phyloP scores from a whole-genome alignment of 2,329 filamentous ascomycete genomes.

The Emmonsiellopsis sp. region DNA sequence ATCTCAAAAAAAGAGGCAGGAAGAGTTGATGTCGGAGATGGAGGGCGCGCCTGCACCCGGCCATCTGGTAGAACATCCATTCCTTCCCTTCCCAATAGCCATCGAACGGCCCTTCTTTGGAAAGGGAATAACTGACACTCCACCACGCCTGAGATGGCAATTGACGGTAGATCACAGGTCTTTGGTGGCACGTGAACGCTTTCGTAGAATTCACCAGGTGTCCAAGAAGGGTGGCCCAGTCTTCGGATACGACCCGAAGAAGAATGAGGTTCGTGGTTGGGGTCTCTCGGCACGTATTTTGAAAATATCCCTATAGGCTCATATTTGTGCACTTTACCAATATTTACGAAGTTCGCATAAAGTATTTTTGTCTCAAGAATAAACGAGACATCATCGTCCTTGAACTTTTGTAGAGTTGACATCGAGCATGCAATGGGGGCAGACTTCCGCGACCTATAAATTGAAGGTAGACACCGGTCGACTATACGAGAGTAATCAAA shows the following conservation, averaged over 20 bases:
- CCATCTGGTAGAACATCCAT: constrained; percentile 25
- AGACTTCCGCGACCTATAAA: constrained; percentile 15
- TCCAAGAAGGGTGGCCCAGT: neutral
- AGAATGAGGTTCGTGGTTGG: constrained; percentile 7
- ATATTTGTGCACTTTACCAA: constrained; percentile 12
- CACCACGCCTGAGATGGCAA: constrained; percentile 25
- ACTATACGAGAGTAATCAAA: neutral
- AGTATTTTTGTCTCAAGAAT: constrained; percentile 22
- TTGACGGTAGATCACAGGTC: constrained; percentile 20
- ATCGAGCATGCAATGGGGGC: constrained; percentile 24
- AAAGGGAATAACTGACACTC: constrained; percentile 38
- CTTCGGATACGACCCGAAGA: neutral
- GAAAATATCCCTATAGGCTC: constrained; percentile 16
- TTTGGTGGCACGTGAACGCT: constrained; percentile 36
- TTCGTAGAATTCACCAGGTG: constrained; percentile 36
- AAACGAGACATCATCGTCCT: constrained; percentile 14
- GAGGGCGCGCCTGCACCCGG: constrained; percentile 14
- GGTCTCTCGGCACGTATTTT: constrained; percentile 17
- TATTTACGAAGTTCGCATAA: constrained; percentile 26
- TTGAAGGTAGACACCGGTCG: neutral
- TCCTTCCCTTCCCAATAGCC: constrained; percentile 38
- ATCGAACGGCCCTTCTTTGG: constrained; percentile 37
- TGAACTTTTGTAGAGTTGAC: constrained; percentile 16
- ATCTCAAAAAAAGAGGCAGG: constrained; percentile 31
- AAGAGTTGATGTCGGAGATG: constrained; percentile 11